These are phyloP conservation scores for Hypomyces perniciosus DNA, from an alignment of 2,329 filamentous ascomycete species.

Conservation along the genomic window DNA sequence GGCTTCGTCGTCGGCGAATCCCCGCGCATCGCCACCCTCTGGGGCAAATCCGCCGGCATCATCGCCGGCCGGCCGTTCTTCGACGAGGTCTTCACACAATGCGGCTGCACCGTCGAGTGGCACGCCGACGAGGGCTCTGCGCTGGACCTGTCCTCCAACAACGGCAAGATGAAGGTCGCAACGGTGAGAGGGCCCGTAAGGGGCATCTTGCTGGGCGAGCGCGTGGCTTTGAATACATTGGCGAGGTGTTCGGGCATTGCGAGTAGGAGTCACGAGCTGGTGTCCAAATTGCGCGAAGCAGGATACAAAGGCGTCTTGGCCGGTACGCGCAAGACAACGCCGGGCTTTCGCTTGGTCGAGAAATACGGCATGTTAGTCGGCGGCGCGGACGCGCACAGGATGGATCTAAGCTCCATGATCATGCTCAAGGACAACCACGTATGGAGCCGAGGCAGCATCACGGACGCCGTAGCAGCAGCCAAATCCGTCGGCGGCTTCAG, in stretches of 20 bases:
- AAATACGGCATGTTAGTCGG: slow-evolving; percentile 98
- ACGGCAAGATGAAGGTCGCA: slow-evolving; percentile 57
- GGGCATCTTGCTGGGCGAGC: slow-evolving; percentile 77
- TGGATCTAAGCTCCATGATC: slow-evolving; percentile 89
- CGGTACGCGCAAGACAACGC: slow-evolving; percentile 94
- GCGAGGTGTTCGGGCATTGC: slow-evolving; percentile 90
- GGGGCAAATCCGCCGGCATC: slow-evolving; percentile 67
- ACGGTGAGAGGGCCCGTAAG: slow-evolving; percentile 81
- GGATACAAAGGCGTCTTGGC: slow-evolving; percentile 84
- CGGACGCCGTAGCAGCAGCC: slow-evolving; percentile 76
- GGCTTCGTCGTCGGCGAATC: slow-evolving; percentile 87
- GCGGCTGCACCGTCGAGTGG: slow-evolving; percentile 91
- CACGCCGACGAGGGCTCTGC: slow-evolving; percentile 67
- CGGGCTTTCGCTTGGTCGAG: slow-evolving; percentile 89
- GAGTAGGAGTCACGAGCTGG: slow-evolving; percentile 54
- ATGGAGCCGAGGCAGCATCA: slow-evolving; percentile 83
- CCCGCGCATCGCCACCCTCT: slow-evolving; percentile 58
- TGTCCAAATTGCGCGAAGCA: slow-evolving; percentile 50
- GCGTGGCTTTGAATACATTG: slow-evolving; percentile 86
- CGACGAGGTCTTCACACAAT: slow-evolving; percentile 83
- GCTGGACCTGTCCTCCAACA: slow-evolving; percentile 52
- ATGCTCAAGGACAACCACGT: slow-evolving; percentile 99
- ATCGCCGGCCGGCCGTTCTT: slow-evolving; percentile 93
- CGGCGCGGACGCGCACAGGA: slow-evolving; percentile 83
- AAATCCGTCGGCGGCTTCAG: slow-evolving; percentile 81